Evolutionary conservation across 441 rosid species (phyloP).

Genomic region (Hura crepitans): DNA sequence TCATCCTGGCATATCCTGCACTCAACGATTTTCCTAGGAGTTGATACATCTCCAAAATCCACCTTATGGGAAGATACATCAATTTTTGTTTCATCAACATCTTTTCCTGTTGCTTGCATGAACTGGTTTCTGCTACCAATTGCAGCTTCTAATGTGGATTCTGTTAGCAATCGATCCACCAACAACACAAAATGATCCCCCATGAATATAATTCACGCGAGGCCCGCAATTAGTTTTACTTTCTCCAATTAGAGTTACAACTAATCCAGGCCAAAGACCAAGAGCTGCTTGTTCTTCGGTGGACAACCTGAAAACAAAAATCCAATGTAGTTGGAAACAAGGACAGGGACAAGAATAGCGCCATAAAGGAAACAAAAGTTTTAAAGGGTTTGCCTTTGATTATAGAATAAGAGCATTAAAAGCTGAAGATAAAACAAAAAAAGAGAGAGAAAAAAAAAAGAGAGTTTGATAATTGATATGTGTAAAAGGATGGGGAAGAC

Average conservation of each 20-base stretch:
- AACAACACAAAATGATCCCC: conserved; percentile 92
- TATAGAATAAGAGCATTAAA: neutral
- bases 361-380: neutral
- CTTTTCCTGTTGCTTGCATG: conserved; percentile 40
- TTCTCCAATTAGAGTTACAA: conserved; percentile 10
- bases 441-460: no score
- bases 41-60: conserved; percentile 40
- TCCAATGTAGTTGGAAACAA: neutral
- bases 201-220: conserved; percentile 36
- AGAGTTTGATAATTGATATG: no score
- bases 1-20: conserved; percentile 97
- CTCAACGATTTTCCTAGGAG: conserved; percentile 52
- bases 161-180: conserved; percentile 86
- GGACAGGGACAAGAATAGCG: neutral
- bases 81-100: conserved; percentile 33
- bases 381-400: conserved; percentile 10
- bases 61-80: conserved; percentile 32
- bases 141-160: conserved; percentile 80
- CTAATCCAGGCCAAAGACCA: conserved; percentile 20
- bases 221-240: conserved; percentile 17
- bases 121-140: conserved; percentile 65
- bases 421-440: no score
- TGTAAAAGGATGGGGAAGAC: no score
- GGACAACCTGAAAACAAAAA: conserved; percentile 31
- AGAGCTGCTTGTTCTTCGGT: conserved; percentile 27